Conservation (phyloP, 192 early-diverging fungal species). For the Cladochytrium replicatum region DNA sequence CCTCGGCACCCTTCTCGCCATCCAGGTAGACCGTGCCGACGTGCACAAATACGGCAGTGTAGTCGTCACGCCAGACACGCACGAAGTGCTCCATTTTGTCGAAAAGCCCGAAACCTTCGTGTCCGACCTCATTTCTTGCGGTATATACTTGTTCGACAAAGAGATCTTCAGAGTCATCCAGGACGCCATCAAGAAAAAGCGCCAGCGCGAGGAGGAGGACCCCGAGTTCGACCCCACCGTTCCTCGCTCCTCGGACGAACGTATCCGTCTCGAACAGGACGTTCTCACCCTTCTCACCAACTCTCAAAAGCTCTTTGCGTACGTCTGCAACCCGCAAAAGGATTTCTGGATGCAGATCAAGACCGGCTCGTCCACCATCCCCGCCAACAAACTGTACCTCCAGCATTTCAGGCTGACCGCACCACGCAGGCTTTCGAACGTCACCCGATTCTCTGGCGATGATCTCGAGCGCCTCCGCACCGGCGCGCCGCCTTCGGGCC, state of each 20-base stretch:
- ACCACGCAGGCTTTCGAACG: conserved; percentile 56
- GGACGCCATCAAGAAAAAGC: conserved; percentile 61
- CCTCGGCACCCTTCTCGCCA: conserved; percentile 81
- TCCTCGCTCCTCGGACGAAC: conserved; percentile 39
- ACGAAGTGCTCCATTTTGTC: conserved; percentile 92
- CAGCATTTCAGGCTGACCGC: conserved; percentile 59
- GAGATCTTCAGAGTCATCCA: conserved; percentile 81
- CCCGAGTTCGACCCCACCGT: conserved; percentile 7
- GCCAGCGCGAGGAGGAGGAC: conserved; percentile 47
- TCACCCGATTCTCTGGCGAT: conserved; percentile 18
- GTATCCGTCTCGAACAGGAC: conserved; percentile 85
- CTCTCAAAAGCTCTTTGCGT: conserved; percentile 75
- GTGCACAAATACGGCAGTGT: conserved; percentile 88
- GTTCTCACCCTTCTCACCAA: conserved; percentile 76
- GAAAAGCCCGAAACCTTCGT: conserved; percentile 96
- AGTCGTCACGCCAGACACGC: conserved; percentile 77
- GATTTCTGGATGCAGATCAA: conserved; percentile 98
- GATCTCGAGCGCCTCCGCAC: conserved; percentile 5
- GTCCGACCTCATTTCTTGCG: conserved; percentile 91
- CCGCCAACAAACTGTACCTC: conserved; percentile 87
- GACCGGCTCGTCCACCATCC: conserved; percentile 81
- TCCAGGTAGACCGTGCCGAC: conserved; percentile 67
- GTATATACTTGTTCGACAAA: conserved; percentile 87
- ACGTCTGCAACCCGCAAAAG: conserved; percentile 46
- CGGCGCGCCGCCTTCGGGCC: no score